Evolutionary conservation across 495 filamentous ascomycete genomes (phyloP).

Genomic region (Penicillium herquei): DNA sequence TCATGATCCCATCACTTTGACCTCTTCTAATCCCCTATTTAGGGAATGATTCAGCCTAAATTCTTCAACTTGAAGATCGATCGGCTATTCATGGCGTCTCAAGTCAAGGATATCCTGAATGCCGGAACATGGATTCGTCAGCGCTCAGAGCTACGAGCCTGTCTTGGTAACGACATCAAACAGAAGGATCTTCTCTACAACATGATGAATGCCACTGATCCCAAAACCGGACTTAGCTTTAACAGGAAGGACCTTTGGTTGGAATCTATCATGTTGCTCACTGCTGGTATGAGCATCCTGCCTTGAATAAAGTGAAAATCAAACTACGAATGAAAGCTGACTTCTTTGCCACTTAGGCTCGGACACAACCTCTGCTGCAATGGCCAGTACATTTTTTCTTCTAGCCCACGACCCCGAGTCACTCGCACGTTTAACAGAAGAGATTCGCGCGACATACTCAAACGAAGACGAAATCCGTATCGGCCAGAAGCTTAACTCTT

Average conservation of each 20-base stretch:
- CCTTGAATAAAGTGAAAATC: neutral
- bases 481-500: constrained; percentile 42
- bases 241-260: constrained; percentile 55
- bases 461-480: constrained; percentile 50
- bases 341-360: neutral
- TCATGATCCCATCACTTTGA: neutral
- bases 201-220: constrained; percentile 57
- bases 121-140: constrained; percentile 22
- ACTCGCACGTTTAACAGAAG: constrained; percentile 32
- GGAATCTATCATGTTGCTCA: constrained; percentile 53
- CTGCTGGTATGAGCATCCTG: constrained; percentile 13
- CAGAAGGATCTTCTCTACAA: constrained; percentile 59
- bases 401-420: constrained; percentile 54
- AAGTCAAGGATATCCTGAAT: neutral
- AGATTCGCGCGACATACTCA: constrained; percentile 49
- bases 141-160: constrained; percentile 41
- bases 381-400: constrained; percentile 66
- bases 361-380: constrained; percentile 64
- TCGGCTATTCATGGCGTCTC: constrained; percentile 12
- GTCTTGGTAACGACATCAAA: constrained; percentile 34
- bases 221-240: constrained; percentile 56
- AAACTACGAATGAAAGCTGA: neutral
- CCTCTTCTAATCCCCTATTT: neutral
- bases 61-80: constrained; percentile 15
- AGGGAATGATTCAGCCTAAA: constrained; percentile 15